These are phyloP conservation scores for Stephanodiscus triporus DNA, from an alignment of 108 stramenopile species.

Conservation along the genomic window DNA sequence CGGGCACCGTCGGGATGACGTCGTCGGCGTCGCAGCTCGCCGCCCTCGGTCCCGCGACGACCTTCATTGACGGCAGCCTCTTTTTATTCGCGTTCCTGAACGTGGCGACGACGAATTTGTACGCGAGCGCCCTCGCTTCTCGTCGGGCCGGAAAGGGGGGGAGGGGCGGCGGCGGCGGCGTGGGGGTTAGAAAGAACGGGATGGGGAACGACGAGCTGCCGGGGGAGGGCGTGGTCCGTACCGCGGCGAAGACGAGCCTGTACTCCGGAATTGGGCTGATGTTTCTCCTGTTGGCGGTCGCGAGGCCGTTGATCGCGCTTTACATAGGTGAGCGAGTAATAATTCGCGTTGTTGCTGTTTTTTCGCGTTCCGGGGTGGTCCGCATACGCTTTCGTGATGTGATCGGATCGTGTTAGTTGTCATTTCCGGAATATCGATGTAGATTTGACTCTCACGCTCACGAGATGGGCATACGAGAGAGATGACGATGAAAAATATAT, in stretches of 20 bases:
- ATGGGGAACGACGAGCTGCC: conserved; percentile 27
- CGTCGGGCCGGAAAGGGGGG: neutral
- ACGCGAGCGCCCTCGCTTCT: conserved; percentile 69
- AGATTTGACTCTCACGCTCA: no score
- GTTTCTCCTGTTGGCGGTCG: conserved; percentile 60
- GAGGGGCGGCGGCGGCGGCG: neutral
- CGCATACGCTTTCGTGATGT: no score
- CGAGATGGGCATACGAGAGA: no score
- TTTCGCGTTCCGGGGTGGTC: no score
- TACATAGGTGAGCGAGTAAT: conserved; percentile 71
- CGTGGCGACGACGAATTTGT: conserved; percentile 89
- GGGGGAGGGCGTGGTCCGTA: conserved; percentile 74
- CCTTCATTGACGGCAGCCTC: conserved; percentile 86
- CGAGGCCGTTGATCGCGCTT: conserved; percentile 70
- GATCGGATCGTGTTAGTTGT: no score
- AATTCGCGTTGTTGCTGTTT: neutral
- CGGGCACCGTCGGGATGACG: conserved; percentile 48
- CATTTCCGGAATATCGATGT: no score
- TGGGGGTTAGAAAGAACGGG: conserved; percentile 28
- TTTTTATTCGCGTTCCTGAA: conserved; percentile 89
- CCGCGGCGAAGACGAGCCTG: conserved; percentile 67
- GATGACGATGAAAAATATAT: no score
- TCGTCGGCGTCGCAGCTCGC: conserved; percentile 54
- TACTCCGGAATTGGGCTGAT: conserved; percentile 76
- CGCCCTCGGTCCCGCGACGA: conserved; percentile 79